A percentile compares a stretch with the other conserved stretches of the same genome.
phyloP scores from a whole-genome alignment of 257 asterid genomes.

The Penstemon eatonii region DNA sequence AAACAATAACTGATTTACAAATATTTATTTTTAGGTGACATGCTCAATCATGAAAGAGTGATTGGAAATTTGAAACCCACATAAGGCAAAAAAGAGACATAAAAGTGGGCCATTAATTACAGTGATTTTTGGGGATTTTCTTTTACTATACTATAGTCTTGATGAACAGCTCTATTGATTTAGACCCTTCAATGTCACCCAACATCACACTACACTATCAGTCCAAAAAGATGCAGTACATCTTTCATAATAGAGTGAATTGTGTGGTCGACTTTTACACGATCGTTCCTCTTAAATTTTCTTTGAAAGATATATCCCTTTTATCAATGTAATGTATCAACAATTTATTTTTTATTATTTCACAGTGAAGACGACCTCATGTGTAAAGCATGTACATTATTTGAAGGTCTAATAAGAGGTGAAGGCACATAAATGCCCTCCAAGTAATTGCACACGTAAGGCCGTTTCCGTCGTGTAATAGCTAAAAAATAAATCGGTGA shows the following conservation, averaged over 20 bases:
- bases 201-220: conserved; percentile 15
- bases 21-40: not conserved
- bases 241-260: too few species aligned
- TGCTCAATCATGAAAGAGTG: conserved; percentile 45
- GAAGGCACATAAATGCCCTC: too few species aligned
- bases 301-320: not conserved
- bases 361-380: too few species aligned
- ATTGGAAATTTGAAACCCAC: conserved; percentile 41
- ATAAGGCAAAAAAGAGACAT: conserved; percentile 29
- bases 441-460: too few species aligned
- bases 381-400: too few species aligned
- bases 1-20: not conserved
- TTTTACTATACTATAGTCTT: conserved; percentile 40
- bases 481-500: too few species aligned
- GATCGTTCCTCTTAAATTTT: too few species aligned
- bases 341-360: too few species aligned
- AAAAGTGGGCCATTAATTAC: conserved; percentile 37
- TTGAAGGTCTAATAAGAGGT: too few species aligned
- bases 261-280: too few species aligned
- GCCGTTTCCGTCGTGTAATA: too few species aligned
- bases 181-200: conserved; percentile 40
- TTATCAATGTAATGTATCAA: not conserved
- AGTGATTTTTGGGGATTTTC: not conserved
- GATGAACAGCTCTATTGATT: conserved; percentile 42
- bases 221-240: not conserved